Conservation (phyloP, 345 rosid species). For the Carallia brachiata region DNA sequence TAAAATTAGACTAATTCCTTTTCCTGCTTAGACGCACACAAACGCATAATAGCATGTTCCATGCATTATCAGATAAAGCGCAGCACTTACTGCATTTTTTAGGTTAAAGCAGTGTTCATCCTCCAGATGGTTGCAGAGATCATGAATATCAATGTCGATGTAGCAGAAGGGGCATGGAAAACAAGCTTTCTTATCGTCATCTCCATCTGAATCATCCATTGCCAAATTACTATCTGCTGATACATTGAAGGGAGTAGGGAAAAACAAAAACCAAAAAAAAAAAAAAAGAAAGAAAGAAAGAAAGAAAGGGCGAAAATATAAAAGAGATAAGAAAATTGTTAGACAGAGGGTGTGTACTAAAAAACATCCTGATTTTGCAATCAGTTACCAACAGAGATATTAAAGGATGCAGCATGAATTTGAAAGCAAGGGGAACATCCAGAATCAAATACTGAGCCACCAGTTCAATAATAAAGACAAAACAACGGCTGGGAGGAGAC, state of each 20-base stretch:
- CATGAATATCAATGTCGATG: conserved; percentile 41
- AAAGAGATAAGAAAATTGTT: background rate
- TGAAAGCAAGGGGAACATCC: background rate
- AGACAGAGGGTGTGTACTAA: background rate
- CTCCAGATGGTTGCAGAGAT: conserved; percentile 49
- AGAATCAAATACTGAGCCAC: background rate
- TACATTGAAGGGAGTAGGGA: conserved; percentile 3
- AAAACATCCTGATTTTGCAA: conserved; percentile 7
- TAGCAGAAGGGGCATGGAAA: conserved; percentile 61
- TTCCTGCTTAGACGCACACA: background rate
- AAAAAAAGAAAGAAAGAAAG: too few relatives aligned
- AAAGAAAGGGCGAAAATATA: background rate
- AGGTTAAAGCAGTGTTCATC: conserved; percentile 63
- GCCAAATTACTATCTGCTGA: conserved; percentile 27
- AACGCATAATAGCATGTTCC: background rate
- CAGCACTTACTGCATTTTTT: conserved; percentile 49
- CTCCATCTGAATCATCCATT: conserved; percentile 40
- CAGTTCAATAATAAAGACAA: conserved; percentile 5
- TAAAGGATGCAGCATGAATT: background rate
- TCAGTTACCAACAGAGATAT: background rate
- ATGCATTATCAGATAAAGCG: conserved; percentile 1
- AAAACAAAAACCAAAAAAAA: too few relatives aligned
- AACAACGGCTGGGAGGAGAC: background rate
- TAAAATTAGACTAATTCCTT: background rate
- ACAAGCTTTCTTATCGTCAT: conserved; percentile 43